Percentiles rank a stretch among this genome's conserved stretches.
Conservation (phyloP, 306 rosid species). For the Acacia confusa region DNA sequence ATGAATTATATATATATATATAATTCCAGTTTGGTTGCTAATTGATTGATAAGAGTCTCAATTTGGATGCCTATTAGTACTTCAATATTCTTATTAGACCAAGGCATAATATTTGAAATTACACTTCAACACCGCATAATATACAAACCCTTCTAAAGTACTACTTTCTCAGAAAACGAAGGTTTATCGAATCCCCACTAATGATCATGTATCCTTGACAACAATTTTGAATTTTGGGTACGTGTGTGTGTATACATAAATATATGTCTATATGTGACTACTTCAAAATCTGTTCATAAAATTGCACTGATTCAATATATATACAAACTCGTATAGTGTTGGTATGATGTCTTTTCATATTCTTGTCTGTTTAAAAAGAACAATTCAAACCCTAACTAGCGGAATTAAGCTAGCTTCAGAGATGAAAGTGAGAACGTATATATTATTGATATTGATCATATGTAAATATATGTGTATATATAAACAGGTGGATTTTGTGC, state of each 20-base stretch:
- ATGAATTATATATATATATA: not conserved
- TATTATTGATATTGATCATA: not conserved
- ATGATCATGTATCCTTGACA: not conserved
- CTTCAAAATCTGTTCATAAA: not conserved
- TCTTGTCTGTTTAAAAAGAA: not conserved
- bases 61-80: not conserved
- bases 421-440: not conserved
- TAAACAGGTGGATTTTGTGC: conserved; percentile 77
- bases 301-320: not conserved
- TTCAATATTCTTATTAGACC: not conserved
- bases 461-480: conserved; percentile 14
- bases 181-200: not conserved
- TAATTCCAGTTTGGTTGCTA: not conserved
- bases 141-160: not conserved
- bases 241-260: not conserved
- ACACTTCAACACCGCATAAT: not conserved
- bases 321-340: not conserved
- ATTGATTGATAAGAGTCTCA: not conserved
- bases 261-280: no score
- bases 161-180: not conserved
- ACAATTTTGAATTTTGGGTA: not conserved
- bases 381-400: not conserved
- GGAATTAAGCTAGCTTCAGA: not conserved
- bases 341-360: not conserved
- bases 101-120: not conserved